Conservation (phyloP, 495 filamentous ascomycete genomes). For the Penicillium angulare region DNA sequence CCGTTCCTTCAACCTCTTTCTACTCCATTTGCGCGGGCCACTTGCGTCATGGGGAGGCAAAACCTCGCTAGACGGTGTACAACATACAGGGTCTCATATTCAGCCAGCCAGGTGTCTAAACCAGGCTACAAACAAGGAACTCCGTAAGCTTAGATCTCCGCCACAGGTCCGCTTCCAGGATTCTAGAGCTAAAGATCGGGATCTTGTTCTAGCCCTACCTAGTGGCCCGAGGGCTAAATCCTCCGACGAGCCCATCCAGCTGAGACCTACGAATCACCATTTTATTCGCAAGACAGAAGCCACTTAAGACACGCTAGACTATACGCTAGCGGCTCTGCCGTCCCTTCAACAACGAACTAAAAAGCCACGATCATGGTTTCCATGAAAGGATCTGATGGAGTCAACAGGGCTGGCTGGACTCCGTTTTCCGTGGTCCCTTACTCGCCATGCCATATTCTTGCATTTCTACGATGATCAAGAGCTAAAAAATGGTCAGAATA, state of each 20-base stretch:
- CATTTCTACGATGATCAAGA: background rate
- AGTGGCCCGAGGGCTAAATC: background rate
- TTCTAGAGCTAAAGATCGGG: background rate
- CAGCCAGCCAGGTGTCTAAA: background rate
- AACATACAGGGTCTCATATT: background rate
- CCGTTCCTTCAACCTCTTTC: background rate
- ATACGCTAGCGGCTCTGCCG: constrained; percentile 8
- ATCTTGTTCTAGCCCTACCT: background rate
- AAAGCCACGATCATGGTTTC: background rate
- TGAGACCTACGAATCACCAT: background rate
- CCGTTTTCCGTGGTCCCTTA: background rate
- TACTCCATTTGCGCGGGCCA: constrained; percentile 8
- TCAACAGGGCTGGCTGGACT: background rate
- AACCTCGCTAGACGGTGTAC: background rate
- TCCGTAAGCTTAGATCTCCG: constrained; percentile 12
- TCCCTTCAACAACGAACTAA: background rate
- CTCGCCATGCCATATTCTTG: background rate
- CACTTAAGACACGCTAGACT: background rate
- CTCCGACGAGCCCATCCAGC: background rate
- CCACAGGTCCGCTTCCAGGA: constrained; percentile 2
- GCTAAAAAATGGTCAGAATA: background rate
- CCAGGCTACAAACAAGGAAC: constrained; percentile 4
- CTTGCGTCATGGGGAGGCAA: constrained; percentile 21
- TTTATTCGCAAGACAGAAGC: constrained; percentile 1
- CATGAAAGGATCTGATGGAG: background rate